Conservation (phyloP, 1,139 yeast species). For the Sugiyamaella grinbergsii region DNA sequence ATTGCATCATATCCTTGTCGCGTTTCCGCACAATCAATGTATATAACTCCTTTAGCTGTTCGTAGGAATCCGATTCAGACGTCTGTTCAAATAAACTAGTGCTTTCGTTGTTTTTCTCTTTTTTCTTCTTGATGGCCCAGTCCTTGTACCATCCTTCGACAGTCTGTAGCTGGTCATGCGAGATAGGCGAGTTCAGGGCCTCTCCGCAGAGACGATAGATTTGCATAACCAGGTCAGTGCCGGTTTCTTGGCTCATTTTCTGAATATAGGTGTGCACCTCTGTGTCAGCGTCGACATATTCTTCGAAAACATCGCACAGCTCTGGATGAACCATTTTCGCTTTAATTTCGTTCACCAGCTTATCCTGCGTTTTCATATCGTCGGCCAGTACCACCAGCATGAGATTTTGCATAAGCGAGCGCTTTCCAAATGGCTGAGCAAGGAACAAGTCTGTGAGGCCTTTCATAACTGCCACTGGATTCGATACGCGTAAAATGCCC, state of each 20-base stretch:
- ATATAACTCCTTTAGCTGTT: conserved; percentile 61
- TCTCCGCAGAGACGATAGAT: conserved; percentile 14
- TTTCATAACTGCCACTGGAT: conserved; percentile 81
- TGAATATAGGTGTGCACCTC: conserved; percentile 18
- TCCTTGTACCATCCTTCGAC: conserved; percentile 45
- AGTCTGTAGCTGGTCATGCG: conserved; percentile 25
- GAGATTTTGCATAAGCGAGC: conserved; percentile 68
- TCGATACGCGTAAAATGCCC: conserved; percentile 75
- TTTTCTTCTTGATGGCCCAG: conserved; percentile 12
- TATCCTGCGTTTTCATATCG: conserved; percentile 68
- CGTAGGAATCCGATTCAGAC: conserved; percentile 40
- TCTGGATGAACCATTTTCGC: conserved; percentile 42
- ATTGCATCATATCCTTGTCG: conserved; percentile 73
- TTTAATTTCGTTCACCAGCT: conserved; percentile 54
- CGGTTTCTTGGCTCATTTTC: conserved; percentile 15
- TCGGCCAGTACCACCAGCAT: conserved; percentile 76
- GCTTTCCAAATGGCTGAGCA: conserved; percentile 73
- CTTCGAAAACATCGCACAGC: conserved; percentile 35
- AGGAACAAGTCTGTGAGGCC: conserved; percentile 74
- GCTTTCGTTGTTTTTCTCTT: conserved; percentile 22
- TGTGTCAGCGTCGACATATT: conserved; percentile 35
- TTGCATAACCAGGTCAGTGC: conserved; percentile 20
- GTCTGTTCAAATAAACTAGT: conserved; percentile 22
- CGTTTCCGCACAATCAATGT: conserved; percentile 65
- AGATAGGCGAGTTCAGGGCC: background rate